Evolutionary conservation across 805 yeast species (phyloP).

Genomic region (Zygotorulaspora danielsina): DNA sequence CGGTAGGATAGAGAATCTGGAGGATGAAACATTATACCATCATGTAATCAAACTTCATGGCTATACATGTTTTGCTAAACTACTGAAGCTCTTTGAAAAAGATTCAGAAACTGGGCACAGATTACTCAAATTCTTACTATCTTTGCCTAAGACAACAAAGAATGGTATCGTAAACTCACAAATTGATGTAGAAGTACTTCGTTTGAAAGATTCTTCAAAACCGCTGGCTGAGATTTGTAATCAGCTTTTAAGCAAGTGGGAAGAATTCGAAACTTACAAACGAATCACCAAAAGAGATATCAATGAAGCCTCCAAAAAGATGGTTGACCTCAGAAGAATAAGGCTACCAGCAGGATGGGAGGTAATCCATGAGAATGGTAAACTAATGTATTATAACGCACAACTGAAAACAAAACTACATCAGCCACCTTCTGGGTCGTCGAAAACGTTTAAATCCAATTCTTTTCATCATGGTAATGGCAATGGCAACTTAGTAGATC

Average conservation of each 20-base stretch:
- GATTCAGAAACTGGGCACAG: constrained; percentile 42
- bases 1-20: constrained; percentile 52
- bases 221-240: constrained; percentile 30
- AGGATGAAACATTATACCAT: constrained; percentile 47
- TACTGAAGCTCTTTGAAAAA: constrained; percentile 42
- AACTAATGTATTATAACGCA: constrained; percentile 34
- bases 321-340: constrained; percentile 31
- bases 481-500: constrained; percentile 11
- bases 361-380: constrained; percentile 34
- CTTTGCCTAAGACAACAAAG: constrained; percentile 70
- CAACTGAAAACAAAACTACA: constrained; percentile 28
- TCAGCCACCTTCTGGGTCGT: constrained; percentile 31
- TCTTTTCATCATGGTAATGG: constrained; percentile 9
- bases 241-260: constrained; percentile 62
- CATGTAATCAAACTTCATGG: constrained; percentile 80
- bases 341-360: constrained; percentile 37
- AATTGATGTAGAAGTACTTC: constrained; percentile 56
- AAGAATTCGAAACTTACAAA: constrained; percentile 70
- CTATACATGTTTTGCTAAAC: constrained; percentile 65
- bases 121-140: constrained; percentile 53
- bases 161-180: constrained; percentile 72
- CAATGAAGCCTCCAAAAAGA: constrained; percentile 25
- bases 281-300: constrained; percentile 63
- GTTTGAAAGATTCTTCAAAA: constrained; percentile 29
- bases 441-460: constrained; percentile 15